phyloP scores from a whole-genome alignment of 2,329 filamentous ascomycete genomes.

The Penicillium sp. region DNA sequence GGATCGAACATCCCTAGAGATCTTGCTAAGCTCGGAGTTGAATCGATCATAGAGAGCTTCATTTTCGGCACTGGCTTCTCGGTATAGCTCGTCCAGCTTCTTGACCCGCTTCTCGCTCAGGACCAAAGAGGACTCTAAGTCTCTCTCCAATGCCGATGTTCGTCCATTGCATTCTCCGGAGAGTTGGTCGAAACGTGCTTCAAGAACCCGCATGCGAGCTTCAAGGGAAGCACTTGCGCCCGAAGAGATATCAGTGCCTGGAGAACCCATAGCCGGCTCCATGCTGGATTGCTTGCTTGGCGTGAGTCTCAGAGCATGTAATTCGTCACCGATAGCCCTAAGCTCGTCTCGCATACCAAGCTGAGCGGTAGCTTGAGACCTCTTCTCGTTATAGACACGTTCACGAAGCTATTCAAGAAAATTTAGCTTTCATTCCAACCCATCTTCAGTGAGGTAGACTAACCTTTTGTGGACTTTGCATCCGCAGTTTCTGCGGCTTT shows the following conservation, averaged over 20 bases:
- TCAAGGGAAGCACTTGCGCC: conserved; percentile 24
- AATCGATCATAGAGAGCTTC: conserved; percentile 89
- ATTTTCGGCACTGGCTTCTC: conserved; percentile 84
- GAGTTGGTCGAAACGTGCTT: conserved; percentile 62
- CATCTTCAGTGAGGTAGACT: not conserved
- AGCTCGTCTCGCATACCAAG: conserved; percentile 71
- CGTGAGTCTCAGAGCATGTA: conserved; percentile 52
- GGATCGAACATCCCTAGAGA: conserved; percentile 71
- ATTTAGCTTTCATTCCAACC: conserved; percentile 4
- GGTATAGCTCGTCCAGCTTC: conserved; percentile 83
- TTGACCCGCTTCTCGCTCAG: conserved; percentile 75
- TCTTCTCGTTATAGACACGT: conserved; percentile 78
- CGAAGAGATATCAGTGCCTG: conserved; percentile 12
- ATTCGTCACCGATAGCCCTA: conserved; percentile 75
- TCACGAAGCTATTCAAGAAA: conserved; percentile 60
- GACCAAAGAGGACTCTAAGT: conserved; percentile 69
- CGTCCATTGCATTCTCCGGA: conserved; percentile 60
- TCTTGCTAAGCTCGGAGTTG: conserved; percentile 83
- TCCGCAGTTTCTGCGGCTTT: conserved; percentile 66
- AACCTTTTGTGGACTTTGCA: conserved; percentile 63
- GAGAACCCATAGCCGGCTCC: conserved; percentile 30
- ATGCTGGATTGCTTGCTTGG: conserved; percentile 36
- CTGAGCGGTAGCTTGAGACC: conserved; percentile 68
- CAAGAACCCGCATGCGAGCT: conserved; percentile 63
- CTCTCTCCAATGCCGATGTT: conserved; percentile 64